Base-by-base conservation (phyloP, 805 yeast genomes). In the Wickerhamomyces hampshirensis region DNA sequence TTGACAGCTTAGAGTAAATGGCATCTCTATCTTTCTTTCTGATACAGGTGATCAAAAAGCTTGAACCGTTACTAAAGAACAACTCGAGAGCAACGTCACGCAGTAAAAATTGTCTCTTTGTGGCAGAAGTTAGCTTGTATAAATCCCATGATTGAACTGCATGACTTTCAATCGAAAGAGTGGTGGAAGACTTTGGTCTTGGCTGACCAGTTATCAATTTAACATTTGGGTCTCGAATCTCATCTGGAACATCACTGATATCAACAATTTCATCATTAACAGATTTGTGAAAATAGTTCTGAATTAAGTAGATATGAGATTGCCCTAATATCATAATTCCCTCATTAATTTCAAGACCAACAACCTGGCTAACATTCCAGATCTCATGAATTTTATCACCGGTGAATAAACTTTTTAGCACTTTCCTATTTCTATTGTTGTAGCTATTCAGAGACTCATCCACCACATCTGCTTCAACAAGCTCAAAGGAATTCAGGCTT, bases 71-170 rank as follows among this genome's bases (percentile, higher is more conserved):
- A 18, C 71, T 69, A 55, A 85, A 84, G 43, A 84, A 79, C 50
- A 86, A 59, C 51, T 87, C 96, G 24, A 86, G 53, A 0, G 93
- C 95, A 30, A 83, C 84, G 57, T 86, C 94, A 37, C 95, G 63
- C 12, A 87, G 62, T 14, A 87, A 56, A 49, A 86, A 87, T 26
- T 82, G 86, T 34, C 95, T 62, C 44, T 83, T 84, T 3, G 87
- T 77, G 10, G 81, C 74, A 4, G 82, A 77, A 0, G 77, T 72
- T 14, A 88, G 51, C 30, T 73, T 73, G 5, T 65, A 65, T 15
- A 83, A 47, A 17, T 73, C 68, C 93, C 94, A 85, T 11, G 68
- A 60, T 42, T 69, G 69, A 1, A 74, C 73, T 11, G 65, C 53
- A 47, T 80, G 84, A 10, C 51, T 55, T n/a, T 43, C 46, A 7